Evolutionary conservation across 2,329 filamentous ascomycete species (phyloP).

Genomic region (Penicillium sumatraense): DNA sequence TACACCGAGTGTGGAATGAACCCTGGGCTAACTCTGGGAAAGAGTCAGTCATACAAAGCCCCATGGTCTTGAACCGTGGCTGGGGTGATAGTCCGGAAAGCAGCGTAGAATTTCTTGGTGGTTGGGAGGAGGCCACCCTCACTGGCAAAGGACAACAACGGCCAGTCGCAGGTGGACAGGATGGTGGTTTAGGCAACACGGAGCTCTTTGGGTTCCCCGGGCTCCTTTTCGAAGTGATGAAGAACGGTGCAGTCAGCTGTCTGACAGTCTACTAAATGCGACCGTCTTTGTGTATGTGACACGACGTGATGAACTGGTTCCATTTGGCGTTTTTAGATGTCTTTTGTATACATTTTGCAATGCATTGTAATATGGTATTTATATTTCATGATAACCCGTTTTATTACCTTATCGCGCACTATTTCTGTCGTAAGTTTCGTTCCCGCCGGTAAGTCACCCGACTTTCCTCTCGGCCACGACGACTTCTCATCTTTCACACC

Average conservation of each 20-base stretch:
- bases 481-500: neutral
- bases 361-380: constrained; percentile 3
- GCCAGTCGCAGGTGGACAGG: constrained; percentile 48
- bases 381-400: neutral
- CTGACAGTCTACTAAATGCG: constrained; percentile 77
- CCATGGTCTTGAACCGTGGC: constrained; percentile 87
- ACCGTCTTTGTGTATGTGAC: neutral
- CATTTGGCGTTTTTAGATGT: neutral
- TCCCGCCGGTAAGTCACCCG: neutral
- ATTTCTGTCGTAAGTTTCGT: neutral
- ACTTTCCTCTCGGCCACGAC: neutral
- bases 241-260: constrained; percentile 86
- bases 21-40: constrained; percentile 63
- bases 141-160: constrained; percentile 47
- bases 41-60: constrained; percentile 58
- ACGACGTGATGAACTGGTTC: neutral
- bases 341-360: constrained; percentile 12
- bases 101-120: constrained; percentile 81
- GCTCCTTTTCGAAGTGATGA: constrained; percentile 91
- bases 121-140: constrained; percentile 80
- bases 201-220: constrained; percentile 93
- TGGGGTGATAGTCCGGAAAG: constrained; percentile 92
- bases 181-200: constrained; percentile 69
- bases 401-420: neutral
- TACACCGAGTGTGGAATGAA: constrained; percentile 72